Conservation (phyloP, 163 green algal species). For the Dunaliella salina region DNA sequence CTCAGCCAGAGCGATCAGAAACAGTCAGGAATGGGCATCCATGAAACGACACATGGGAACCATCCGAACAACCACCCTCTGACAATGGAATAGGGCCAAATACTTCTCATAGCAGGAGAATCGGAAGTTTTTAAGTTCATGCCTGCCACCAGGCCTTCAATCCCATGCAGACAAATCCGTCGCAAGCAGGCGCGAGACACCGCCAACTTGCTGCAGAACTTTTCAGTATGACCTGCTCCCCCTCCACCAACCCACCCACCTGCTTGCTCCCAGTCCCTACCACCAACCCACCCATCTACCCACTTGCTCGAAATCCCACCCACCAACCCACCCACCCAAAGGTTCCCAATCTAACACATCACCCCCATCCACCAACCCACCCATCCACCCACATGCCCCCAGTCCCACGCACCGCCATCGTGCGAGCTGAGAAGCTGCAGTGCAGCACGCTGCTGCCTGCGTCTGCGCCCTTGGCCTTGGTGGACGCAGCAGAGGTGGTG, state of each 20-base stretch:
- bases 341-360: background rate
- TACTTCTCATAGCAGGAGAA: too few species aligned
- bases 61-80: too few species aligned
- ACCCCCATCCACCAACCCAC: background rate
- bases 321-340: background rate
- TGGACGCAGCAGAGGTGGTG: background rate
- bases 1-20: constrained; percentile 49
- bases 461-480: background rate
- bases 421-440: constrained; percentile 4
- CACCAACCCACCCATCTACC: background rate
- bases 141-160: too few species aligned
- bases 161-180: too few species aligned
- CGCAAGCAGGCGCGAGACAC: too few species aligned
- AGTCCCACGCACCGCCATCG: background rate
- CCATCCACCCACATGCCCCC: background rate
- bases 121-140: too few species aligned
- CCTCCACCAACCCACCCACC: background rate
- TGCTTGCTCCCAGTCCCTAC: background rate
- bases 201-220: too few species aligned
- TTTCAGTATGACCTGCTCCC: too few species aligned
- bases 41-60: too few species aligned
- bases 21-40: too few species aligned
- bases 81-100: too few species aligned
- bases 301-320: background rate
- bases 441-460: constrained; percentile 2